Evolutionary conservation across 352 stramenopile species (phyloP).

Genomic region (Aphanomyces cochlioides): DNA sequence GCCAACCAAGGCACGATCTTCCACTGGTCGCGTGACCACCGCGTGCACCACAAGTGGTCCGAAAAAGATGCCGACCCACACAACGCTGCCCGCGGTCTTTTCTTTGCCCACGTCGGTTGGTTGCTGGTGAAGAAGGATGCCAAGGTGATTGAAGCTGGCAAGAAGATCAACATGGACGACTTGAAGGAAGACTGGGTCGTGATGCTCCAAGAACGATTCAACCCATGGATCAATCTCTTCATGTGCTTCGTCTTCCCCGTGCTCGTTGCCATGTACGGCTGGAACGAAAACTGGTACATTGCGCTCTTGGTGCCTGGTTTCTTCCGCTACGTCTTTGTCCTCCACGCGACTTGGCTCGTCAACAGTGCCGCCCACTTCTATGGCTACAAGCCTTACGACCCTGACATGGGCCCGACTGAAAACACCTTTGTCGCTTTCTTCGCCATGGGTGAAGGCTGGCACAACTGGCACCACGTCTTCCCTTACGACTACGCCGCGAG

Average conservation of each 20-base stretch:
- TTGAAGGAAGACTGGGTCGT: conserved; percentile 95
- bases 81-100: conserved; percentile 97
- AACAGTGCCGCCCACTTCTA: conserved; percentile 98
- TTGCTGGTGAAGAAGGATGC: conserved; percentile 97
- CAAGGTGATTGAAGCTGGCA: conserved; percentile 82
- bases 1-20: conserved; percentile 98
- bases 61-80: conserved; percentile 93
- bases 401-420: conserved; percentile 92
- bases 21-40: conserved; percentile 97
- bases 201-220: conserved; percentile 94
- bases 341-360: conserved; percentile 98
- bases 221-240: conserved; percentile 97
- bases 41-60: conserved; percentile 99
- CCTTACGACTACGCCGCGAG: conserved; percentile 99
- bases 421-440: conserved; percentile 96
- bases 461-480: conserved; percentile 99
- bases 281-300: conserved; percentile 93
- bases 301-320: conserved; percentile 95
- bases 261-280: conserved; percentile 79
- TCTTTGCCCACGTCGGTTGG: conserved; percentile 99
- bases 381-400: conserved; percentile 96
- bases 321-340: conserved; percentile 90
- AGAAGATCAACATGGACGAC: conserved; percentile 96
- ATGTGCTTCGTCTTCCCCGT: conserved; percentile 97
- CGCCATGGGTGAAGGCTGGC: conserved; percentile 96